These are phyloP conservation scores for Beauveria sp. DNA, from an alignment of 2,329 filamentous ascomycete species.

Conservation along the genomic window DNA sequence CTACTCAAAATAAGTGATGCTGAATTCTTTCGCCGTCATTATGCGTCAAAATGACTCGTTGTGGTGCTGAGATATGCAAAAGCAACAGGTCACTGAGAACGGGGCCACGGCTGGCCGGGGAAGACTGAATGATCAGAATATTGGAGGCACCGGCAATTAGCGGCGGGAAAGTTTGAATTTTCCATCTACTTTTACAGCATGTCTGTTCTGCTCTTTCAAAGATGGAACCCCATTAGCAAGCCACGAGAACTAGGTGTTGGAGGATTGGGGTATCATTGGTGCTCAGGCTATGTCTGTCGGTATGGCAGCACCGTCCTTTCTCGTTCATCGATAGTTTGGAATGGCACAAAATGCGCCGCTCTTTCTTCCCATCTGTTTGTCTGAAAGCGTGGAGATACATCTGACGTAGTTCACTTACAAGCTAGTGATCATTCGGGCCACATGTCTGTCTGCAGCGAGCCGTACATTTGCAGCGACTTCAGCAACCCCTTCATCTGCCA, in stretches of 20 bases:
- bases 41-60: neutral
- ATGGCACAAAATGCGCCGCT: neutral
- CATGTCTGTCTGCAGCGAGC: neutral
- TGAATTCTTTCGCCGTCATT: neutral
- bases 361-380: neutral
- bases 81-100: neutral
- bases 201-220: neutral
- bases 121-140: neutral
- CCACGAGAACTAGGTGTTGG: neutral
- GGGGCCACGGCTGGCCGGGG: neutral
- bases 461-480: neutral
- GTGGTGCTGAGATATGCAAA: neutral
- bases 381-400: neutral
- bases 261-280: too few species aligned
- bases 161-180: neutral
- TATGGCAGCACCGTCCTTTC: neutral
- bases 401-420: neutral
- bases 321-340: neutral
- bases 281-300: neutral
- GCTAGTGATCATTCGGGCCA: neutral
- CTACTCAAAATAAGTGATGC: neutral
- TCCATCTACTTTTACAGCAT: neutral
- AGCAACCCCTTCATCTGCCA: neutral
- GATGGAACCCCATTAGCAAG: neutral
- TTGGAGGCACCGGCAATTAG: constrained; percentile 1